These are phyloP conservation scores for Mycosphaerella arachidis DNA, from an alignment of 2,329 filamentous ascomycete species.

Conservation along the genomic window DNA sequence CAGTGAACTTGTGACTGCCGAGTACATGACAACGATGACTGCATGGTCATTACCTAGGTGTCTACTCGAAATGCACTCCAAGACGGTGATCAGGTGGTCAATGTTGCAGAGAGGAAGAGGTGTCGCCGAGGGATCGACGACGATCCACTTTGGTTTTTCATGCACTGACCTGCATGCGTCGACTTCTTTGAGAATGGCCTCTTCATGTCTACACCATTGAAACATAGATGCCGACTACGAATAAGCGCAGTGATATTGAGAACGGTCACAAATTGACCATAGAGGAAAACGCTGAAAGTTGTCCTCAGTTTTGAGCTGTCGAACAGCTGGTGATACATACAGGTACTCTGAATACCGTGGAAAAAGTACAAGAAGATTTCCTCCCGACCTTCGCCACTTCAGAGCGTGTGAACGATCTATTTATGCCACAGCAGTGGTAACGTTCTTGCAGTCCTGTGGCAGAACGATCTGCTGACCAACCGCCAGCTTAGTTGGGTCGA, in stretches of 20 bases:
- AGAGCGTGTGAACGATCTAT: not conserved
- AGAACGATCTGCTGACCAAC: conserved; percentile 7
- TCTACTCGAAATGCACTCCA: not conserved
- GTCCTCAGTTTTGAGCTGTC: not conserved
- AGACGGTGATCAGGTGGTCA: not conserved
- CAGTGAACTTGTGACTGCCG: not conserved
- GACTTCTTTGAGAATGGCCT: not conserved
- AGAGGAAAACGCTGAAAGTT: not conserved
- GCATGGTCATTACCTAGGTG: not conserved
- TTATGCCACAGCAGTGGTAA: not conserved
- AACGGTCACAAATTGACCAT: not conserved
- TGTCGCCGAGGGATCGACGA: not conserved
- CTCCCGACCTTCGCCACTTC: not conserved
- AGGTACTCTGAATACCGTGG: not conserved
- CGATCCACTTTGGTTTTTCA: not conserved
- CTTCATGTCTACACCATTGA: not conserved
- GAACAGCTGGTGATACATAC: not conserved
- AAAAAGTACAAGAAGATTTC: not conserved
- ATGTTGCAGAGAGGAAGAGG: not conserved
- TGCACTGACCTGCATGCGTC: not conserved
- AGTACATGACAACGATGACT: not conserved
- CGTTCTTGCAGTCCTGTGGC: conserved; percentile 4
- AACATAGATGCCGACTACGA: too few species aligned
- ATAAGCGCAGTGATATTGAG: not conserved
- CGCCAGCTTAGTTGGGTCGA: conserved; percentile 15